A percentile compares a stretch with the other conserved stretches of the same genome.
These are phyloP conservation scores for Populus hybrid DNA, from an alignment of 441 rosid species.

Conservation along the genomic window DNA sequence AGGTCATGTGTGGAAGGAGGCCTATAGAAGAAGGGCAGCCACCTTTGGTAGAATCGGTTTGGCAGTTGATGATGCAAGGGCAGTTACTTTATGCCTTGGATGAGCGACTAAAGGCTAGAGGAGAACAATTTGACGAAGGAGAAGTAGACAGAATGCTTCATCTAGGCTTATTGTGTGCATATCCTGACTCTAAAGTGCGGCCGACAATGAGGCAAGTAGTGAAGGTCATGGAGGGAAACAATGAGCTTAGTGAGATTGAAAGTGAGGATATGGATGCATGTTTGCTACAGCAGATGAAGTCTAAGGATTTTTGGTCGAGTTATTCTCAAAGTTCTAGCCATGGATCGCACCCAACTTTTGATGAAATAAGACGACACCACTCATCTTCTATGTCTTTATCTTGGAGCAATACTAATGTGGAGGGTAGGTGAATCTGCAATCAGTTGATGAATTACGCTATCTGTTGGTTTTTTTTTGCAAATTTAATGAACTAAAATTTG, in stretches of 20 bases:
- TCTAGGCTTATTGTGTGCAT: too few species aligned
- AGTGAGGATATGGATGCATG: conserved; percentile 54
- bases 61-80: too few species aligned
- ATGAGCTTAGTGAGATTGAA: conserved; percentile 39
- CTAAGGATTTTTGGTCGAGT: conserved; percentile 40
- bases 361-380: conserved; percentile 32
- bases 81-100: too few species aligned
- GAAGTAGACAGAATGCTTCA: too few species aligned
- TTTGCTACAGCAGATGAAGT: conserved; percentile 35
- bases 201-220: conserved; percentile 83
- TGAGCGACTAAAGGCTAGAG: too few species aligned
- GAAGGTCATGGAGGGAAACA: conserved; percentile 55
- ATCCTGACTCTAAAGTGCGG: conserved; percentile 41
- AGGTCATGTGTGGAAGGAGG: too few species aligned
- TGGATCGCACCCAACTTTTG: conserved; percentile 51
- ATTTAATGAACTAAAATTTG: conserved; percentile 1
- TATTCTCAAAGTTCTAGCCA: conserved; percentile 31
- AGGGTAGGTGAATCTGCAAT: conserved; percentile 47
- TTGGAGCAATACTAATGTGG: conserved; percentile 43
- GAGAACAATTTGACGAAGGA: too few species aligned
- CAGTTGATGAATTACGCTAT: not conserved
- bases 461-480: not conserved
- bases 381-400: conserved; percentile 49
- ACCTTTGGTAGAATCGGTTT: too few species aligned
- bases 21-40: too few species aligned